Evolutionary conservation across 176 grass and related monocot species (phyloP), one percentile per base, ranked within the genome.

Genomic region (Eragrostis nindensis): DNA sequence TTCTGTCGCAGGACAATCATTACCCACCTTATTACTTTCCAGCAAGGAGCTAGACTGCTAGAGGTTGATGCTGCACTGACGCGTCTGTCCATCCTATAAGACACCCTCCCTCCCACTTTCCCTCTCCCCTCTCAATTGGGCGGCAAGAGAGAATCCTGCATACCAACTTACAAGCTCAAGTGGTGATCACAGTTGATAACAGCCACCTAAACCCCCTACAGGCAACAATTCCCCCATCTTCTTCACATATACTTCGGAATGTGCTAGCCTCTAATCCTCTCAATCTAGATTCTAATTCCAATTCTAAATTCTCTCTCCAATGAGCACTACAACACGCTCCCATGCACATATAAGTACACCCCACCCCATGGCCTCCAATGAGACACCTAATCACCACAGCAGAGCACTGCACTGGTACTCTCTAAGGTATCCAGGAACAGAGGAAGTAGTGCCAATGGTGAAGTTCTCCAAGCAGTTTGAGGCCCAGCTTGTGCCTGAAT

Each of bases 381-480:
- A 81, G 82, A 78, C 78, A 73, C 16, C 21, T 16, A 32, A 41
- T 22, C 47, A 71, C 47, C 77, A 32, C 15, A 74, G 50, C 71
- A 62, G 63, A 49, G 75, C 63, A 48, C 49, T 84, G 68, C 46
- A 85, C 13, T 73, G 36, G 71, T 80, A 21, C 59, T 12, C 70
- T 18, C 66, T 67, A 27, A 7, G 52, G 48, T 74, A 4, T 22
- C 41, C 60, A 15, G 16, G 24, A 17, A 63, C 7, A 6, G 39
- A 56, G 18, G 70, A 14, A 54, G 62, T 4, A 45, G 41, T 0
- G 25, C 39, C 74, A 80, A 95, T 99, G 96, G 96, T 99, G 56
- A 99, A 99, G 80, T 99, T 99, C 87, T 95, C 97, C 71, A 99
- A 93, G 84, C 93, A 96, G 70, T 93, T 95, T 13, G 97, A 99